Evolutionary conservation across 2,329 filamentous ascomycete species (phyloP).

Genomic region (Claviceps spartinae): DNA sequence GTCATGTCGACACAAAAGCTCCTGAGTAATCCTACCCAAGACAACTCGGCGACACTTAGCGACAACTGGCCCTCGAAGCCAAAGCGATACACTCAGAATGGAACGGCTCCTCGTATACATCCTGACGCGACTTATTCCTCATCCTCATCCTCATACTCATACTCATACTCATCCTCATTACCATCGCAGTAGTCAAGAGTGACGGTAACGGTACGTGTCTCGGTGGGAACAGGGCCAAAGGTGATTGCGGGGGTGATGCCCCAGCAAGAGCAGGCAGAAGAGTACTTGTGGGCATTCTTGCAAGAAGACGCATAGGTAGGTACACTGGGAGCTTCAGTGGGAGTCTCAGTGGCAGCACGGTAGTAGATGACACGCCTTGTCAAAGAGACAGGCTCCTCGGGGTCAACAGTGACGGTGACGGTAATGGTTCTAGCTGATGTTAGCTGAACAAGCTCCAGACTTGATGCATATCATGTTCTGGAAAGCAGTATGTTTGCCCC

Average conservation of each 20-base stretch:
- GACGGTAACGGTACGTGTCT: constrained; percentile 27
- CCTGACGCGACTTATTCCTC: background rate
- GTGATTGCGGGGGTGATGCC: constrained; percentile 26
- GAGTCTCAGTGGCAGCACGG: constrained; percentile 19
- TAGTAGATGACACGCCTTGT: constrained; percentile 16
- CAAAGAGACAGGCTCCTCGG: constrained; percentile 13
- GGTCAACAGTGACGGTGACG: constrained; percentile 25
- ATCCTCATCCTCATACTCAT: background rate
- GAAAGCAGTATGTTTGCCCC: background rate
- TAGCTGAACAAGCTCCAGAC: background rate
- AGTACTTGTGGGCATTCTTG: constrained; percentile 20
- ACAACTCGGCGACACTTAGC: background rate
- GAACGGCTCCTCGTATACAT: too few relatives aligned
- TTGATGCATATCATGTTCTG: background rate
- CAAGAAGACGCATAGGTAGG: constrained; percentile 29
- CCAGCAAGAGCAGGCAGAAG: constrained; percentile 31
- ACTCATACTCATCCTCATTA: constrained; percentile 8
- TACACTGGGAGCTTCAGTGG: constrained; percentile 15
- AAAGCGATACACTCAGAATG: background rate
- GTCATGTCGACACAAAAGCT: background rate
- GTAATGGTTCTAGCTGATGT: constrained; percentile 18
- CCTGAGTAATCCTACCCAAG: background rate
- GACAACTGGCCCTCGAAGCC: background rate
- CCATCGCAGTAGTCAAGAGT: constrained; percentile 29
- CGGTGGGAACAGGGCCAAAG: constrained; percentile 25